Base-by-base conservation (phyloP, 768 basidiomycete genomes). In the Daedaleopsis nitida region DNA sequence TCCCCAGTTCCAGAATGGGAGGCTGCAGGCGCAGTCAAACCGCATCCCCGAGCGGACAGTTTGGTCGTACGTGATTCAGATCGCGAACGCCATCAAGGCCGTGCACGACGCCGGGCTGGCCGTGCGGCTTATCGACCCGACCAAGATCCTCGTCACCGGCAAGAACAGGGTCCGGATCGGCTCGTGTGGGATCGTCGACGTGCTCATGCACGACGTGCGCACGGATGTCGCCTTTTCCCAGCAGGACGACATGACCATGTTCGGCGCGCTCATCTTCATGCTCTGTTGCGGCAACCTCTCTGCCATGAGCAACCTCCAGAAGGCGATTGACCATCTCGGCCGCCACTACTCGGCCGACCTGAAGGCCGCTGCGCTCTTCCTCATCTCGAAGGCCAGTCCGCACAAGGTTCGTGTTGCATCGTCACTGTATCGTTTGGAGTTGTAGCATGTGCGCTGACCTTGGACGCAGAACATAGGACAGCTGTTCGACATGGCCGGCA, bases 11-110 rank as follows among this genome's bases (percentile, higher is more conserved):
- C 66, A 75, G 54, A 71, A 71, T 62, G 77, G 72, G 32, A 78
- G 76, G 48, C 69, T 74, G 9, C 73, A 72, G 45, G 73, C 75
- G 16, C 77, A 78, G 38, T 52, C 64, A 2, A 56, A 60, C 16
- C 62, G 57, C 37, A 76, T 98, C 21, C 81, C 90, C 0, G 97
- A 99, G 72, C 81, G 88, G 17, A 86, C 88, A 0, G 71, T 99
- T 3, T 99, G 97, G 97, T 89, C 89, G 3, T 98, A 95, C 69
- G 85, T 97, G 51, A 83, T 94, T 21, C 97, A 99, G 73, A 85
- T 98, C 58, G 87, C 90, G 5, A 88, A 83, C 62, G 96, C 92
- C 1, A 85, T 98, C 73, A 94, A 90, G 74, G 85, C 83, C 48
- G 87, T 91, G 0, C 97, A 99, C 70, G 88, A 89, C 52, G 82